phyloP scores from a whole-genome alignment of 2,329 filamentous ascomycete genomes.

The Calonectria honghensis region DNA sequence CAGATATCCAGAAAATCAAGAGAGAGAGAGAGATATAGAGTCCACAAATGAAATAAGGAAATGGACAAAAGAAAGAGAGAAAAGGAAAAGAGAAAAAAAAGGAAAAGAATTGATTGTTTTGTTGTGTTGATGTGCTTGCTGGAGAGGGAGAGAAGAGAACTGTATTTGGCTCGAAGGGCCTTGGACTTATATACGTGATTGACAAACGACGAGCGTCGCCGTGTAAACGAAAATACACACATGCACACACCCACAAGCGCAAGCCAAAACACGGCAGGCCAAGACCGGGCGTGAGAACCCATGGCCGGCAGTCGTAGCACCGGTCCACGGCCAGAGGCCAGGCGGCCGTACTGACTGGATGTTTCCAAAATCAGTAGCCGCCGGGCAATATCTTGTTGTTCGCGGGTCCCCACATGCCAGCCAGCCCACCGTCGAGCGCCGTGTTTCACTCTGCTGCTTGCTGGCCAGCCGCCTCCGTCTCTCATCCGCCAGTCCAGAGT shows the following conservation, averaged over 20 bases:
- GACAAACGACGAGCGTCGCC: conserved; percentile 37
- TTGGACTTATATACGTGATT: conserved; percentile 51
- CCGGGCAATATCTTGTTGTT: conserved; percentile 32
- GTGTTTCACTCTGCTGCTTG: conserved; percentile 42
- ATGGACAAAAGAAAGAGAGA: conserved; percentile 54
- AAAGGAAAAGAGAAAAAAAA: conserved; percentile 49
- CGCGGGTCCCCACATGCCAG: background rate
- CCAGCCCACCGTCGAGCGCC: conserved; percentile 39
- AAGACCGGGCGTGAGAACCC: conserved; percentile 5
- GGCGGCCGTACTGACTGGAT: conserved; percentile 26
- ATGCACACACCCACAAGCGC: conserved; percentile 8
- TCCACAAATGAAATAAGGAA: conserved; percentile 42
- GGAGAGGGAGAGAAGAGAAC: conserved; percentile 42
- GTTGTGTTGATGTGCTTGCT: conserved; percentile 51
- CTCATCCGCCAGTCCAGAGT: conserved; percentile 33
- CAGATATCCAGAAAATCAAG: conserved; percentile 9
- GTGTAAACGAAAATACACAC: conserved; percentile 16
- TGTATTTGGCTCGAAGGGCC: conserved; percentile 34
- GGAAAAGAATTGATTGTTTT: conserved; percentile 45
- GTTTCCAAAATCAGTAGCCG: conserved; percentile 55
- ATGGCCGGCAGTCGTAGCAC: conserved; percentile 16
- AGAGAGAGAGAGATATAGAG: conserved; percentile 32
- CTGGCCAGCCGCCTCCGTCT: conserved; percentile 35
- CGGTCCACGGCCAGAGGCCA: conserved; percentile 22
- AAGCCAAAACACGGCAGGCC: conserved; percentile 9